Base-by-base conservation (phyloP, 441 rosid species). In the Populus hybrid region DNA sequence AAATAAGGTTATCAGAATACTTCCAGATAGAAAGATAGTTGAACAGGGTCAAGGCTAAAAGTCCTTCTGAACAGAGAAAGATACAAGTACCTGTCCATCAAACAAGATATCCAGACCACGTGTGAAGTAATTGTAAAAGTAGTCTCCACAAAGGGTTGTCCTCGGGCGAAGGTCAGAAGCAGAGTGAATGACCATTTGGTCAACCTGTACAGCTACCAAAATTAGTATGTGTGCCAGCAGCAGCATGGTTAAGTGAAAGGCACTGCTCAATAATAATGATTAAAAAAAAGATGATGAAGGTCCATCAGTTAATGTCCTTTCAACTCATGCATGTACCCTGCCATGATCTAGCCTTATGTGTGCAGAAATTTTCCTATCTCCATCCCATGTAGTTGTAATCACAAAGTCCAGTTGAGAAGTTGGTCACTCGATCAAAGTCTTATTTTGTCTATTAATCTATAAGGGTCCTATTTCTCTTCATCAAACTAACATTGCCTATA, bases 161-260 rank as follows among this genome's bases (percentile, higher is more conserved):
- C 91, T 85, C 18, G 98, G 99, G 26, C 90, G 92, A 67, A 89
- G 95, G 77, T 96, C 97, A 16, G 91, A 89, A 9, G 97, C 92
- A 57, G 98, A 96, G 79, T 96, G 99, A 81, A 96, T 94, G 68
- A 94, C 95, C 99, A 96, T 96, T 85, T 96, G 98, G 86, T 93
- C 99, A 19, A 96, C 97, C 98, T 96, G 88, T 71, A 84, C 57
- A 65, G 53, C 23, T n/a, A 35, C 72, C 66, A 79, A 77, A 76
- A 78, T 76, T 46, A 78, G 80, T 53, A 50, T 40, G 36, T 9
- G 16, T 68, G 26, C 64, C 53, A 18, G 2, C 3, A 59, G 65
- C 65, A 76, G 18, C 24, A 71, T 40, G 30, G 71, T 63, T 70
- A 16, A 10, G 21, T 76, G 26, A 71, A 32, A n/a, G 19, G 8